Evolutionary conservation across 345 rosid species (phyloP), one percentile per base, ranked within the genome.

Genomic region (Eucalyptus cloeziana): DNA sequence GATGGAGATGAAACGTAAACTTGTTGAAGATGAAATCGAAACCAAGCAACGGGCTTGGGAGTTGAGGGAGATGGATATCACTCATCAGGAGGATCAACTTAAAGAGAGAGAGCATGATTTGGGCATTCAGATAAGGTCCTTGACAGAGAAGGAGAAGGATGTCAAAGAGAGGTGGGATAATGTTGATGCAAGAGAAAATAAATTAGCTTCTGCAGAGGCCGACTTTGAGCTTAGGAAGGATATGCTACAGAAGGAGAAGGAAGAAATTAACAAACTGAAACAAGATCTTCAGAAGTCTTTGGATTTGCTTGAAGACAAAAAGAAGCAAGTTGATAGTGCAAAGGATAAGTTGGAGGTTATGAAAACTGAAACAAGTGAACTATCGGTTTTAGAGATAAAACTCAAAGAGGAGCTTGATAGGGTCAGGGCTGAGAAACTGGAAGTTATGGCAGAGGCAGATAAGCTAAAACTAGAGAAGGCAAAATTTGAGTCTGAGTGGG

Each of bases 371-470:
- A 91, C 97, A 52, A 91, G 89, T 91, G 99, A 97, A 47, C 91
- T 96, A 88, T 94, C 97, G n/a, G 90, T 87, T 92, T 89, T 98
- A 56, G 99, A 95, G 93, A 85, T 94, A 92, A 98, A 95, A 86
- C 99, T 98, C 88, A 97, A 96, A 93, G 99, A 98, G 93, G 99
- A 98, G 91, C 93, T 98, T 89, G 99, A 98, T 90, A 89, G 88
- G 85, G 89, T 95, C 90, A 95, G 99, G 94, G 95, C 96, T 88
- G 95, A 96, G 90, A 96, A 94, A 92, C 93, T 92, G 88, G 99
- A 97, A 90, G 90, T 96, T 69, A 87, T 93, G 94, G 93, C 92
- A 86, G 98, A 98, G 93, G 99, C 94, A 85, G 98, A 98, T 89
- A 94, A 91, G 89, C 88, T 98, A 92, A 91, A 96, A 89, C 90